Base-by-base conservation (phyloP, 1,284 basidiomycete species). In the Lentinula novae-zelandiae region DNA sequence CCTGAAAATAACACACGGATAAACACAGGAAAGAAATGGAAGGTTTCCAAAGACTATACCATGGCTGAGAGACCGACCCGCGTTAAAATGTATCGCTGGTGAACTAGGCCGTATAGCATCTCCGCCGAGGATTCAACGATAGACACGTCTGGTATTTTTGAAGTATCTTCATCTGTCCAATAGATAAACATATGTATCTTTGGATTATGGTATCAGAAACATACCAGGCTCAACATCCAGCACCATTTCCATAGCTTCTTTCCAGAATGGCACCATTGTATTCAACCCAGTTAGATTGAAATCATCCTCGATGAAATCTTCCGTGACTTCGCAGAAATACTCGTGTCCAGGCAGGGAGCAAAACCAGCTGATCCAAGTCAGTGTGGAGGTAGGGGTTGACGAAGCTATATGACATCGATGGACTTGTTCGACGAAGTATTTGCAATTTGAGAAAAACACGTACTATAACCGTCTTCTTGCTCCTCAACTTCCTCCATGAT, bases 221-320 rank as follows among this genome's bases (percentile, higher is more conserved):
- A 73, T 74, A 95, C 95, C 95, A 78, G 97, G 94, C 78, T 99
- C 97, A 57, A 99, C 96, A 75, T 99, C 97, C 63, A 99, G 78
- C n/a, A 99, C 95, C 97, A 99, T 99, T 78, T 99, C 97, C 86
- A 99, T 90, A 33, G 97, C 97, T 75, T 99, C 97, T 75, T 98
- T 96, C 94, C 97, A 99, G 73, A 99, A 99, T 8, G 97, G 90
- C 36, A 99, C 96, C 82, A 98, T 90, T 17, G 87, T 84, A 72
- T 95, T 96, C 66, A 99, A 77, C 1, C 97, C 97, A 0, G 97
- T 99, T 58, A 99, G 80, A 78, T 99, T 99, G 79, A 99, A 99
- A 73, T 99, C 97, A 76, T 99, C 97, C 73, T 99, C 97, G 74
- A 99, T 99, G 74, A 98, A 99, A 71, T 99, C 96, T 72, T 99